These are phyloP conservation scores for Nepenthes alata DNA, from an alignment of 179 eudicot species.

Conservation along the genomic window DNA sequence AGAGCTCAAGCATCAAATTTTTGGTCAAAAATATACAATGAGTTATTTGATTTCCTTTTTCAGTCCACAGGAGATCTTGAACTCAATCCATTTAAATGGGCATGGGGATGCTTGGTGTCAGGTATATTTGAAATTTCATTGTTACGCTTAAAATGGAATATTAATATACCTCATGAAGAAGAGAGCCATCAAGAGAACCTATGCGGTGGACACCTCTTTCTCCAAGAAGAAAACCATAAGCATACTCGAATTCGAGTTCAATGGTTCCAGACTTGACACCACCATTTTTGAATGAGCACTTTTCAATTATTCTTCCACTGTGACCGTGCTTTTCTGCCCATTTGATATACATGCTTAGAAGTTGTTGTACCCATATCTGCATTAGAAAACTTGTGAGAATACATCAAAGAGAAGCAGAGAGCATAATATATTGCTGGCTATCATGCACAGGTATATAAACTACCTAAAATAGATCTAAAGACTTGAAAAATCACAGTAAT, in stretches of 20 bases:
- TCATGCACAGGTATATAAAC: no score
- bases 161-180: slow-evolving; percentile 22
- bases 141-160: no score
- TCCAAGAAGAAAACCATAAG: slow-evolving; percentile 74
- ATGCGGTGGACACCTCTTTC: slow-evolving; percentile 74
- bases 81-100: no score
- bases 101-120: no score
- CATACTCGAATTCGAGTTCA: slow-evolving; percentile 69
- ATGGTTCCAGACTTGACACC: slow-evolving; percentile 55
- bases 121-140: no score
- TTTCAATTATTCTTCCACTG: slow-evolving; percentile 61
- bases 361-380: slow-evolving; percentile 72
- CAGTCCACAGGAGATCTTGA: no score
- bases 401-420: slow-evolving; percentile 4
- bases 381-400: slow-evolving; percentile 7
- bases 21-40: no score
- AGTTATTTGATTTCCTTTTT: no score
- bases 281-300: slow-evolving; percentile 26
- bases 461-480: no score
- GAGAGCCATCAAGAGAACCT: slow-evolving; percentile 22
- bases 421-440: not conserved
- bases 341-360: slow-evolving; percentile 52
- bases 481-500: no score
- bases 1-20: no score
- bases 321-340: slow-evolving; percentile 74